Conservation (phyloP, 176 grass and related monocot genomes). For the Phyllostachys edulis region DNA sequence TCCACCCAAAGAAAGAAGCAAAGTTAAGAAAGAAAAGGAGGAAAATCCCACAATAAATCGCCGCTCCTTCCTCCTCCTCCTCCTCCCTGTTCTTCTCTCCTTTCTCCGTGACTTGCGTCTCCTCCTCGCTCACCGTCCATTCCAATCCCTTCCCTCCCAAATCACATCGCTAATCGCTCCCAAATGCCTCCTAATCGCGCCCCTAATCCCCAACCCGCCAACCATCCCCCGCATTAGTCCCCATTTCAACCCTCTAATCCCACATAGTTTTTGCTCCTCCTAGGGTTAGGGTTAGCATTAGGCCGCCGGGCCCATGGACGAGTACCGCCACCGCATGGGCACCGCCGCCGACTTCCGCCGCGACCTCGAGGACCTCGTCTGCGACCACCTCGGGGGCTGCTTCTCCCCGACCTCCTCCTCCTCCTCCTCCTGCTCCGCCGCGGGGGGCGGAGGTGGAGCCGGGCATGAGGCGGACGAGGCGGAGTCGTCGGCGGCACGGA, state of each 20-base stretch:
- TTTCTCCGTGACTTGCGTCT: conserved; percentile 41
- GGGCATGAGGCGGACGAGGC: conserved; percentile 21
- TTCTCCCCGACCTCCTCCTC: conserved; percentile 64
- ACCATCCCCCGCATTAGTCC: conserved; percentile 22
- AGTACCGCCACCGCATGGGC: conserved; percentile 71
- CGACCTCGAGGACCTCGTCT: conserved; percentile 96
- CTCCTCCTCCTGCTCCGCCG: conserved; percentile 48
- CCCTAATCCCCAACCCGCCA: conserved; percentile 30
- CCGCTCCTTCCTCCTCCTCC: conserved; percentile 8
- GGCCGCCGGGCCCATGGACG: conserved; percentile 28
- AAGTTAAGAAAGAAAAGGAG: no score
- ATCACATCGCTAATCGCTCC: conserved; percentile 7
- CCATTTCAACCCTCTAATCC: background rate
- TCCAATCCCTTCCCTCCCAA: conserved; percentile 2
- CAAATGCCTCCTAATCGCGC: conserved; percentile 27
- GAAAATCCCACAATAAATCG: background rate
- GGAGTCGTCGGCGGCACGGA: conserved; percentile 52
- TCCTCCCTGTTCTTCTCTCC: background rate
- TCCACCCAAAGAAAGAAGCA: no score
- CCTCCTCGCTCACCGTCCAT: background rate
- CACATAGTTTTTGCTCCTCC: background rate
- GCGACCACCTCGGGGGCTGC: conserved; percentile 90
- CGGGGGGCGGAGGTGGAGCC: conserved; percentile 17
- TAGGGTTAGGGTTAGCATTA: conserved; percentile 36
- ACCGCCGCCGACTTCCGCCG: conserved; percentile 82